These are phyloP conservation scores for Cinchona pubescens DNA, from an alignment of 257 asterid genomes.

Conservation along the genomic window DNA sequence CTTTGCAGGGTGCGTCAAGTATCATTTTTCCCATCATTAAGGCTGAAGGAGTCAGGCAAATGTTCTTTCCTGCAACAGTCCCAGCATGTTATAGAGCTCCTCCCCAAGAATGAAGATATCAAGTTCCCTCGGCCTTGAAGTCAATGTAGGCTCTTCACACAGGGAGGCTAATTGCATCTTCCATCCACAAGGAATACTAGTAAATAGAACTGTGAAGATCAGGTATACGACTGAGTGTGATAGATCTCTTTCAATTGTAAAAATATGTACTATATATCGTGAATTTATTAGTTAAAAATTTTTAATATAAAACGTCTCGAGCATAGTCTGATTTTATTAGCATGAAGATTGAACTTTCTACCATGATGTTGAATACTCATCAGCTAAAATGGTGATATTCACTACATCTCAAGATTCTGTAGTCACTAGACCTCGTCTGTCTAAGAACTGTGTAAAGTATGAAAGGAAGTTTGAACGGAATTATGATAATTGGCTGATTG, in stretches of 20 bases:
- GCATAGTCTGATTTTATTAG: no score
- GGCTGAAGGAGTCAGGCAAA: constrained; percentile 46
- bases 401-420: background rate
- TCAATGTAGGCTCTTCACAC: background rate
- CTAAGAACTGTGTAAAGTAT: background rate
- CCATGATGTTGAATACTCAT: background rate
- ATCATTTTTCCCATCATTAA: constrained; percentile 45
- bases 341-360: background rate
- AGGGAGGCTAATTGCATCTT: background rate
- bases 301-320: no score
- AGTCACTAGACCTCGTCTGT: background rate
- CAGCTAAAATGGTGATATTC: background rate
- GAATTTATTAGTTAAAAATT: no score
- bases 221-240: no score
- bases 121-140: constrained; percentile 3
- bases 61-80: constrained; percentile 46
- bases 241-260: background rate
- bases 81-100: constrained; percentile 41
- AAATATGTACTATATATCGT: no score
- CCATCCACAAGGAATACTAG: background rate
- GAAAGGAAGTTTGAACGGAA: background rate
- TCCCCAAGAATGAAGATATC: constrained; percentile 15
- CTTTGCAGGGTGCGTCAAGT: constrained; percentile 39
- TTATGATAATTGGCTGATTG: background rate
- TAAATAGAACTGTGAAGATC: background rate